phyloP scores from a whole-genome alignment of 2,329 filamentous ascomycete genomes.

The Colletotrichum higginsianum region DNA sequence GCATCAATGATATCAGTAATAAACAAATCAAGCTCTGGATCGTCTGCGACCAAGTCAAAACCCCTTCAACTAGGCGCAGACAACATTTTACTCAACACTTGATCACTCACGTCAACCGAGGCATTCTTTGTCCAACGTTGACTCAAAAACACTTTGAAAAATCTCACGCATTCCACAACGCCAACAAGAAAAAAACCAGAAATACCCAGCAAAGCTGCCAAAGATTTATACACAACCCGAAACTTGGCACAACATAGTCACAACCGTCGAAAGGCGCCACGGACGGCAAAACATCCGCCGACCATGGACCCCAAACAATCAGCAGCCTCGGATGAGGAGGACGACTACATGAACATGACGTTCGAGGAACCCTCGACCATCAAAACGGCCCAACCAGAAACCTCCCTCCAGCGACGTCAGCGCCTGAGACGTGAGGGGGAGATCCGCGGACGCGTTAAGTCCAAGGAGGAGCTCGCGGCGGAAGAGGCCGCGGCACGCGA shows the following conservation, averaged over 20 bases:
- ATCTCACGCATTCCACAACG: not conserved
- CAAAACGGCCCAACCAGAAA: conserved; percentile 62
- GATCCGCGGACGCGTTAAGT: conserved; percentile 77
- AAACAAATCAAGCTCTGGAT: not conserved
- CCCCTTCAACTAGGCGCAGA: too few relatives aligned
- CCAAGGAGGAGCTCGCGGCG: conserved; percentile 86
- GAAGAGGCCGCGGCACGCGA: conserved; percentile 82
- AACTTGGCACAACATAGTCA: not conserved
- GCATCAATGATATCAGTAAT: not conserved
- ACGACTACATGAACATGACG: conserved; percentile 98
- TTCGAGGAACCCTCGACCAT: conserved; percentile 77
- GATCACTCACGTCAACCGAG: not conserved
- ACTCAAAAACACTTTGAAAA: not conserved
- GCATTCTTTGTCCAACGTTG: not conserved
- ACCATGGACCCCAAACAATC: conserved; percentile 27
- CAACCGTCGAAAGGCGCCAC: not conserved
- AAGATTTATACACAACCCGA: too few relatives aligned
- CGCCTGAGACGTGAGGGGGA: conserved; percentile 75
- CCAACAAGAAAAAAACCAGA: not conserved
- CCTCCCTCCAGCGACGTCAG: conserved; percentile 68
- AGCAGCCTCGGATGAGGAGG: conserved; percentile 70
- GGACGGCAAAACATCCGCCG: not conserved
- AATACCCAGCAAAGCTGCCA: not conserved
- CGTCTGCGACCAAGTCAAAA: too few relatives aligned
- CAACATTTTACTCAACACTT: not conserved